Percentiles rank a stretch among this genome's conserved stretches.
phyloP scores from a whole-genome alignment of 108 stramenopile genomes.

The Schizochytrium sp. region DNA sequence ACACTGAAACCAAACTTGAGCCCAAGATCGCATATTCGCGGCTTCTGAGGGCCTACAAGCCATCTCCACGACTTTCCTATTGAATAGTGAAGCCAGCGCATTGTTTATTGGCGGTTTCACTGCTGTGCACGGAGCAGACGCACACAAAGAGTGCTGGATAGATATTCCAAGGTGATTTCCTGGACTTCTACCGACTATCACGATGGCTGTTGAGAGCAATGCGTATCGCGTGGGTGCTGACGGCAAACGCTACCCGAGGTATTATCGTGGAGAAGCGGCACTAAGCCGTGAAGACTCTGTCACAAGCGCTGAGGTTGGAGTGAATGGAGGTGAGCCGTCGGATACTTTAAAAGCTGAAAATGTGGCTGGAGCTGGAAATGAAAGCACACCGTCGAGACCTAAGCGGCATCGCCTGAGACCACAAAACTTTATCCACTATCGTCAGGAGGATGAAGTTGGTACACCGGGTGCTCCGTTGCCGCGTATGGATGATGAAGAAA shows the following conservation, averaged over 20 bases:
- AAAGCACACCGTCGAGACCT: not conserved
- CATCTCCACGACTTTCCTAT: too few relatives aligned
- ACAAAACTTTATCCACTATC: conserved; percentile 36
- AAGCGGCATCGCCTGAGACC: not conserved
- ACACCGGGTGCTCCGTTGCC: not conserved
- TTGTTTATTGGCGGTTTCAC: too few relatives aligned
- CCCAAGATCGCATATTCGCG: too few relatives aligned
- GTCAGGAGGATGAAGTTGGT: conserved; percentile 9
- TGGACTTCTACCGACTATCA: not conserved
- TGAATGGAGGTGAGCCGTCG: not conserved
- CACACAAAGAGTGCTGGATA: too few relatives aligned
- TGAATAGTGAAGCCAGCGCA: too few relatives aligned
- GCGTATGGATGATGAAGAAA: not conserved
- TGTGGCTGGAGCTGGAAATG: not conserved
- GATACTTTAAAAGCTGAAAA: not conserved
- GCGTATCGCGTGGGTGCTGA: not conserved
- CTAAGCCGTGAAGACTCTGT: not conserved
- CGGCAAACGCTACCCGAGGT: not conserved
- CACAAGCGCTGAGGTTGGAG: not conserved
- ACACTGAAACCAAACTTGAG: too few relatives aligned
- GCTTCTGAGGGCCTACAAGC: too few relatives aligned
- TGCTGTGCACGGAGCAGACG: too few relatives aligned
- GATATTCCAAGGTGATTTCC: too few relatives aligned
- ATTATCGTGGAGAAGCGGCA: not conserved
- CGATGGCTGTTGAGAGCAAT: conserved; percentile 12